phyloP scores from a whole-genome alignment of 2,329 filamentous ascomycete genomes.

The Trichoderma sp. region DNA sequence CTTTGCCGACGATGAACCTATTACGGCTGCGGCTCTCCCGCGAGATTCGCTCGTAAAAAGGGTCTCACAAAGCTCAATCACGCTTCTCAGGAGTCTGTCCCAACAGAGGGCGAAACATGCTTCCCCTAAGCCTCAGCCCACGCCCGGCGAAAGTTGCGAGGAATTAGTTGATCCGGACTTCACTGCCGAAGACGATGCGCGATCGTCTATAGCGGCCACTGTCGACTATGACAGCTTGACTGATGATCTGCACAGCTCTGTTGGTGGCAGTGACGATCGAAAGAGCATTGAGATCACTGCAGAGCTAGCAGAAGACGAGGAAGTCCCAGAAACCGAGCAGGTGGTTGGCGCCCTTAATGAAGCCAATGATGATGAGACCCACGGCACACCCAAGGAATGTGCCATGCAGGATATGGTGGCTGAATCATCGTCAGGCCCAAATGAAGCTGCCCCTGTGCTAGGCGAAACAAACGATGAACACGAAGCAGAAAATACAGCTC shows the following conservation, averaged over 20 bases:
- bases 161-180: conserved; percentile 46
- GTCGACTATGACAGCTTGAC: conserved; percentile 55
- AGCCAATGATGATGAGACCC: background rate
- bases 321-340: background rate
- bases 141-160: conserved; percentile 49
- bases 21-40: conserved; percentile 33
- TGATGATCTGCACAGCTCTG: conserved; percentile 40
- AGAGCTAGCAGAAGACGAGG: conserved; percentile 37
- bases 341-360: background rate
- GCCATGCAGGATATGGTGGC: background rate
- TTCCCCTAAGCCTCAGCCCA: conserved; percentile 29
- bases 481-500: background rate
- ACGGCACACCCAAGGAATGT: background rate
- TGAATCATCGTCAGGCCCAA: background rate
- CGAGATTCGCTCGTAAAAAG: conserved; percentile 50
- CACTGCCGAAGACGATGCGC: conserved; percentile 46
- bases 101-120: conserved; percentile 36
- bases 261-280: conserved; percentile 32
- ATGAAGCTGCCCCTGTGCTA: background rate
- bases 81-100: conserved; percentile 50
- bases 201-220: conserved; percentile 60
- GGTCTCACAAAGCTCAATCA: conserved; percentile 52
- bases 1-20: conserved; percentile 63
- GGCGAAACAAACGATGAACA: background rate
- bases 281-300: conserved; percentile 47